Base-by-base conservation (phyloP, 495 filamentous ascomycete species). In the Staphylotrichum tortipilum region DNA sequence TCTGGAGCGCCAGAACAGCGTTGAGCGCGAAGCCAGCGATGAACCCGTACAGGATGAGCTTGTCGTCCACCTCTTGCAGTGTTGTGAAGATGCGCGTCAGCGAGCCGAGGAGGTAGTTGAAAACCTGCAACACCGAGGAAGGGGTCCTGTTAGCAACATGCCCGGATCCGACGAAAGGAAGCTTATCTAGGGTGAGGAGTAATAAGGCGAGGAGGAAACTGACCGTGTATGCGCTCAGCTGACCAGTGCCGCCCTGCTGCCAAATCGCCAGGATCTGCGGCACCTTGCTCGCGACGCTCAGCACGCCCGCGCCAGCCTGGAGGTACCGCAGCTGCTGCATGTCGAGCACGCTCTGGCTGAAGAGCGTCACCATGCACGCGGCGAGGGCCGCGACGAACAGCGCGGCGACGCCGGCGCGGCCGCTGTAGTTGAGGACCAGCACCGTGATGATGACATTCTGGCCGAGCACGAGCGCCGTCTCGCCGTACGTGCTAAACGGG, bases 61-160 rank as follows among this genome's bases (percentile, higher is more conserved):
- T 86, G 67, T 98, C 92, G 57, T 92, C 84, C 53, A 96, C 89
- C 73, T 98, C 92, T 60, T 95, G 88, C 41, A 97, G 68, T 3
- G 94, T 98, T 17, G 92, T 98, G 68, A 95, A 96, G 73, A 98
- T 94, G 59, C 92, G 83, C 11, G 88, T 85, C 33, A 95, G 80
- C 49, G 87, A 92, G 11, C 92, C 92, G 59, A 79, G 73, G 58
- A 98, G 88, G 68, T 95, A 98, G 75, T 94, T 96, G 76, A 97
- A 95, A 44, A 98, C 89, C 91, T 97, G 58, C 38, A 15, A 24
- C 11, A 41, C 7, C 21, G n/a, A n/a, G n/a, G n/a, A n/a, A n/a
- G n/a, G n/a, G n/a, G n/a, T n/a, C n/a, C 5, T 11, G 26, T 26
- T n/a, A 46, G 43, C 22, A 18, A 9, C 19, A 4, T 15, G 4